Conservation (phyloP, 2,329 filamentous ascomycete genomes). For the Ophiostoma angusticollis region DNA sequence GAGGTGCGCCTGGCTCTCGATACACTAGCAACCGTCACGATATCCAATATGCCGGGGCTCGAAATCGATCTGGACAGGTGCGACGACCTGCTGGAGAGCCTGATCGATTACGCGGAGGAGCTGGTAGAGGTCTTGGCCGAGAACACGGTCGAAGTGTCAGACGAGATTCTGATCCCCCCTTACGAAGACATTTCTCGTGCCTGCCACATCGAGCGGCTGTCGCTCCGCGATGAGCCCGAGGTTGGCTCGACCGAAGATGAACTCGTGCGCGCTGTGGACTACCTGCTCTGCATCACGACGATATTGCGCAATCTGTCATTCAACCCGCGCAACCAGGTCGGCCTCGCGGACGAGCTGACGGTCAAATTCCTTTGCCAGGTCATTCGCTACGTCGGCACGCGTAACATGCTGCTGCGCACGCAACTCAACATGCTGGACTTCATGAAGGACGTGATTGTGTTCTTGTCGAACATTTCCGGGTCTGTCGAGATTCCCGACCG, state of each 20-base stretch:
- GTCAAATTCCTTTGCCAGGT: conserved; percentile 74
- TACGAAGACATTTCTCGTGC: conserved; percentile 81
- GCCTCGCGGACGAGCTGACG: conserved; percentile 63
- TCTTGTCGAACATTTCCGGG: conserved; percentile 79
- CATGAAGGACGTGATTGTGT: conserved; percentile 87
- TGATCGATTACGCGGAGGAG: conserved; percentile 84
- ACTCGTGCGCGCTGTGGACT: conserved; percentile 74
- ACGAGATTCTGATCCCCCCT: conserved; percentile 66
- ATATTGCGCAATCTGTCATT: conserved; percentile 91
- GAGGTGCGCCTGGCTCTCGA: conserved; percentile 88
- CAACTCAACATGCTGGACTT: conserved; percentile 83
- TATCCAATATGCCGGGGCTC: conserved; percentile 48
- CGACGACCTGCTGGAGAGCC: conserved; percentile 76
- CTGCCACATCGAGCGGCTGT: conserved; percentile 61
- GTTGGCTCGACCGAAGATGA: conserved; percentile 71
- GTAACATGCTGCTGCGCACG: conserved; percentile 71
- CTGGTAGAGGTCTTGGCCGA: conserved; percentile 77
- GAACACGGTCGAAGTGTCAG: conserved; percentile 71
- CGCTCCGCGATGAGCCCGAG: conserved; percentile 56
- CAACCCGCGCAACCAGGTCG: conserved; percentile 56
- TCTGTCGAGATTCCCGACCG: conserved; percentile 69
- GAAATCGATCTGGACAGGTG: conserved; percentile 57
- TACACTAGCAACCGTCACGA: conserved; percentile 58
- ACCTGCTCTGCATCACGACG: conserved; percentile 79
- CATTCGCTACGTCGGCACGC: conserved; percentile 77